Percentiles rank a stretch among this genome's conserved stretches.
Evolutionary conservation across 495 filamentous ascomycete genomes (phyloP).

Genomic region (Physcia stellaris): DNA sequence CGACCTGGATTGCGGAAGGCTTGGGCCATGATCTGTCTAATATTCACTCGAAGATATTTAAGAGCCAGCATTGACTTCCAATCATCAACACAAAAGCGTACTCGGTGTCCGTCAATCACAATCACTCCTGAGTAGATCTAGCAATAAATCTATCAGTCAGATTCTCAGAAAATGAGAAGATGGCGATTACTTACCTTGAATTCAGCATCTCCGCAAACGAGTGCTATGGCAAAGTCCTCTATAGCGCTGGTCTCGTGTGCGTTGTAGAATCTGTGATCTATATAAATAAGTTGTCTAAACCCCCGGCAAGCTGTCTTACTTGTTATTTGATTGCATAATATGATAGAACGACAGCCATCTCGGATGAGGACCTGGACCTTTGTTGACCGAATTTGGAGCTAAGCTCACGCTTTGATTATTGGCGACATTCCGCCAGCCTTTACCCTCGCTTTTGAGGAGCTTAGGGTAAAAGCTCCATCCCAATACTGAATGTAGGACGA

Average conservation of each 20-base stretch:
- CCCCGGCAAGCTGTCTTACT: too few relatives aligned
- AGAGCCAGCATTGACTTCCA: slow-evolving; percentile 84
- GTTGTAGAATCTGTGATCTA: slow-evolving; percentile 48
- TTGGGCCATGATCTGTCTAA: slow-evolving; percentile 57
- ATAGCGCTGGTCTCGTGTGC: slow-evolving; percentile 80
- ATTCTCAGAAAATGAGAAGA: not conserved
- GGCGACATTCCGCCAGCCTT: slow-evolving; percentile 76
- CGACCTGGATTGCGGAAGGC: slow-evolving; percentile 63
- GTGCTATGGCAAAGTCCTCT: slow-evolving; percentile 64
- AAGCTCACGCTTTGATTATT: slow-evolving; percentile 81
- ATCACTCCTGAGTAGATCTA: slow-evolving; percentile 75
- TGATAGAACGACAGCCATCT: slow-evolving; percentile 86
- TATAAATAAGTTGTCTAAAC: too few relatives aligned
- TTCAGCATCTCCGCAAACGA: slow-evolving; percentile 77
- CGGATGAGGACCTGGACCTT: slow-evolving; percentile 42
- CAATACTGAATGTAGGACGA: slow-evolving; percentile 62
- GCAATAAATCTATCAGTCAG: slow-evolving; percentile 6
- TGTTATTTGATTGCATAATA: slow-evolving; percentile 79
- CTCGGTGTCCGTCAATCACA: slow-evolving; percentile 69
- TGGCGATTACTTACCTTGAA: slow-evolving; percentile 42
- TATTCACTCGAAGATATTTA: slow-evolving; percentile 54
- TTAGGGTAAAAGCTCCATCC: slow-evolving; percentile 94
- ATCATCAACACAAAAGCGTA: slow-evolving; percentile 75
- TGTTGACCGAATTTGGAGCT: slow-evolving; percentile 78
- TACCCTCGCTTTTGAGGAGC: slow-evolving; percentile 71